A percentile compares a stretch with the other conserved stretches of the same genome.
phyloP scores from a whole-genome alignment of 2,329 filamentous ascomycete species.

The Colletotrichum sp. region DNA sequence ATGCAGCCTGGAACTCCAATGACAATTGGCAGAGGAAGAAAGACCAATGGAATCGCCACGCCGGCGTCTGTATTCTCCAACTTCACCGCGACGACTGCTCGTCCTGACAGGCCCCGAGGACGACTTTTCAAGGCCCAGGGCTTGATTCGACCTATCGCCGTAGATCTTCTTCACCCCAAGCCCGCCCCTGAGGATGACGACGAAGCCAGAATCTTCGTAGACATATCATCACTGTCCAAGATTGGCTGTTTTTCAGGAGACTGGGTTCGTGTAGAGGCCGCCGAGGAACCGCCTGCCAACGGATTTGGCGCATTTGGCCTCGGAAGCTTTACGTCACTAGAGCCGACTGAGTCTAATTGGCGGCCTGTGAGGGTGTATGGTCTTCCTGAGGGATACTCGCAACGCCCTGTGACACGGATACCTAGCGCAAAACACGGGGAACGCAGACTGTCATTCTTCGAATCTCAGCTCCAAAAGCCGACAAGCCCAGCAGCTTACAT shows the following conservation, averaged over 20 bases:
- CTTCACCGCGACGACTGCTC: slow-evolving; percentile 83
- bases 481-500: slow-evolving; percentile 71
- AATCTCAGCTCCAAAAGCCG: slow-evolving; percentile 69
- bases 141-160: slow-evolving; percentile 72
- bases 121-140: slow-evolving; percentile 87
- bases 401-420: slow-evolving; percentile 65
- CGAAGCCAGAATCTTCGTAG: slow-evolving; percentile 87
- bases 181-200: slow-evolving; percentile 82
- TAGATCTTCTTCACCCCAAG: slow-evolving; percentile 84
- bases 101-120: slow-evolving; percentile 73
- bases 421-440: slow-evolving; percentile 57
- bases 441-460: slow-evolving; percentile 66
- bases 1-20: slow-evolving; percentile 83
- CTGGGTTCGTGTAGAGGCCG: slow-evolving; percentile 86
- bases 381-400: slow-evolving; percentile 76
- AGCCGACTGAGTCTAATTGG: slow-evolving; percentile 71
- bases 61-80: slow-evolving; percentile 90
- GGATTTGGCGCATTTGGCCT: slow-evolving; percentile 72
- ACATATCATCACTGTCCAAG: slow-evolving; percentile 82
- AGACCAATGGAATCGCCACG: slow-evolving; percentile 75
- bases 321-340: slow-evolving; percentile 65
- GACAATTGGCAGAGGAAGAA: slow-evolving; percentile 68
- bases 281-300: slow-evolving; percentile 74
- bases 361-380: slow-evolving; percentile 89
- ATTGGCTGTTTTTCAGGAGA: slow-evolving; percentile 98